These are phyloP conservation scores for Pythium oligandrum DNA, from an alignment of 352 stramenopile genomes.

Conservation along the genomic window DNA sequence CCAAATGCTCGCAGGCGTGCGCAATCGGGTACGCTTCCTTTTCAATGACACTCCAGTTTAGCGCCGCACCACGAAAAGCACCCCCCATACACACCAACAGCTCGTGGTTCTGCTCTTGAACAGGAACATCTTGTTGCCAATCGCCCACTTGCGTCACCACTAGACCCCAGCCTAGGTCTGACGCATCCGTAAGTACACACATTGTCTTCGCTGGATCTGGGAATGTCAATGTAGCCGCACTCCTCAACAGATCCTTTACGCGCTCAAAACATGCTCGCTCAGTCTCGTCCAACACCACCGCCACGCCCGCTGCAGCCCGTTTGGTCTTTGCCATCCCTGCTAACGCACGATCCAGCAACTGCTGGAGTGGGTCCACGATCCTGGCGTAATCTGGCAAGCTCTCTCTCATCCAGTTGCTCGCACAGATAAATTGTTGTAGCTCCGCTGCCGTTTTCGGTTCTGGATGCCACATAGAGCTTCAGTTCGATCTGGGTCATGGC, in stretches of 20 bases:
- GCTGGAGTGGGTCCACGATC: slow-evolving; percentile 8
- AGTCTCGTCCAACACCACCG: neutral
- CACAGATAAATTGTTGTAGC: slow-evolving; percentile 28
- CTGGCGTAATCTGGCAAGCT: slow-evolving; percentile 5
- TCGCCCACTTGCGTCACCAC: slow-evolving; percentile 9
- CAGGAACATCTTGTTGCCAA: neutral
- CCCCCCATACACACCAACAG: slow-evolving; percentile 15
- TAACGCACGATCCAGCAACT: slow-evolving; percentile 1
- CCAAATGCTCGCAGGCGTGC: slow-evolving; percentile 13
- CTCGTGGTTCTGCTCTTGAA: slow-evolving; percentile 15
- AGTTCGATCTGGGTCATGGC: slow-evolving; percentile 16
- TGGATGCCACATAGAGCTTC: slow-evolving; percentile 20
- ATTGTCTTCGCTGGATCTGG: slow-evolving; percentile 1
- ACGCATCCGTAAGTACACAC: slow-evolving; percentile 6
- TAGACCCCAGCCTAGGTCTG: slow-evolving; percentile 9
- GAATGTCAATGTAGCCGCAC: neutral
- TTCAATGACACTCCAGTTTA: slow-evolving; percentile 20
- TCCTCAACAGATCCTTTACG: slow-evolving; percentile 1
- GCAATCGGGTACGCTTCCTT: slow-evolving; percentile 22
- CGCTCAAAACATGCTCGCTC: slow-evolving; percentile 1
- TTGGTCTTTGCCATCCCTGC: slow-evolving; percentile 3
- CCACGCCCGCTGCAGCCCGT: neutral
- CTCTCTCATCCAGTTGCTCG: slow-evolving; percentile 16
- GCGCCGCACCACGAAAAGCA: slow-evolving; percentile 11
- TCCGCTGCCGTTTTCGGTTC: slow-evolving; percentile 15